A percentile compares a stretch with the other conserved stretches of the same genome.
These are phyloP conservation scores for Aspergillus viridinutans DNA, from an alignment of 2,329 filamentous ascomycete genomes.

Conservation along the genomic window DNA sequence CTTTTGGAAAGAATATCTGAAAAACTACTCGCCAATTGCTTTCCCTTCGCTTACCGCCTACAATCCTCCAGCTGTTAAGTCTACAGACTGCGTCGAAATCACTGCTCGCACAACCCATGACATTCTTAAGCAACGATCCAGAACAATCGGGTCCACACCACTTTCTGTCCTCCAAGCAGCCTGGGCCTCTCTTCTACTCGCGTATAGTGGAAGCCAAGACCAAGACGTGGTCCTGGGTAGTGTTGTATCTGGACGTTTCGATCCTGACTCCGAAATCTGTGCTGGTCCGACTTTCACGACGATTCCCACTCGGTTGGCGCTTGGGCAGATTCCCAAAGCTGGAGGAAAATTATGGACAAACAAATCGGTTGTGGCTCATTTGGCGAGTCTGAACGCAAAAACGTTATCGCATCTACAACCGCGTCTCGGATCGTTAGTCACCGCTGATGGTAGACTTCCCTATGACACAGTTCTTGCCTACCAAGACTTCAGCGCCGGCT, in stretches of 20 bases:
- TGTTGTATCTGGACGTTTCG: conserved; percentile 29
- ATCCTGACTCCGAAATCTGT: conserved; percentile 19
- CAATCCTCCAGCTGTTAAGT: conserved; percentile 11
- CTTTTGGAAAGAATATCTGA: conserved; percentile 21
- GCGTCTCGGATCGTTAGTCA: conserved; percentile 20
- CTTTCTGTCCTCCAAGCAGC: conserved; percentile 35
- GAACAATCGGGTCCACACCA: conserved; percentile 25
- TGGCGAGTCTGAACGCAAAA: conserved; percentile 21
- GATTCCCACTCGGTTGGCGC: conserved; percentile 29
- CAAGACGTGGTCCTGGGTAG: conserved; percentile 34
- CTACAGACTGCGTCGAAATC: conserved; percentile 18
- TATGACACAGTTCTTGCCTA: conserved; percentile 36
- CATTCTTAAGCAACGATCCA: conserved; percentile 29
- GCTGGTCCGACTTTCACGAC: conserved; percentile 35
- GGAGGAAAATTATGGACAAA: conserved; percentile 15
- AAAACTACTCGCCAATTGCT: conserved; percentile 13
- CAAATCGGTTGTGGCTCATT: conserved; percentile 18
- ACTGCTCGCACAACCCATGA: conserved; percentile 17
- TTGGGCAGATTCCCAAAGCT: conserved; percentile 13
- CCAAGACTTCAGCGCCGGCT: conserved; percentile 27
- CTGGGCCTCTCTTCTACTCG: conserved; percentile 31
- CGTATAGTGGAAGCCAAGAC: conserved; percentile 31
- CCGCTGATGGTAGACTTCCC: conserved; percentile 22
- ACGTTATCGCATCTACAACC: conserved; percentile 22
- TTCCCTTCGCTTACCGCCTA: conserved; percentile 24